phyloP scores from a whole-genome alignment of 2,329 filamentous ascomycete species.

The Colletotrichum brevisporum region DNA sequence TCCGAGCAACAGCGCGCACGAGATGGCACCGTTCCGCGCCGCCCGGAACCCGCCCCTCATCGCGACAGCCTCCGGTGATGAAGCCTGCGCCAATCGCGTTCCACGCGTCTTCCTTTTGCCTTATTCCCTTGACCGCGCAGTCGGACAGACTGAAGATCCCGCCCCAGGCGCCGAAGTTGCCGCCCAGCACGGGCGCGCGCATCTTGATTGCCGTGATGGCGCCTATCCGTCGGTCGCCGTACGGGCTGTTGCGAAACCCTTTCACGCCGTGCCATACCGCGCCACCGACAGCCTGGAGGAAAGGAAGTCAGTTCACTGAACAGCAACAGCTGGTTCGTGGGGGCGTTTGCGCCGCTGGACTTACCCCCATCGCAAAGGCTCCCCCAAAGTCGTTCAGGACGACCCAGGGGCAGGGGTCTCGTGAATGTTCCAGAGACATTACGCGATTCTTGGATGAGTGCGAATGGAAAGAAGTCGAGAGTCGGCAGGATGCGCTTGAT shows the following conservation, averaged over 20 bases:
- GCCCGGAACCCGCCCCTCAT: conserved; percentile 90
- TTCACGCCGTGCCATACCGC: conserved; percentile 98
- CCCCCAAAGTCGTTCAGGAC: conserved; percentile 98
- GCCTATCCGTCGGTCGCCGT: conserved; percentile 95
- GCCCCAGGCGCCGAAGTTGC: conserved; percentile 97
- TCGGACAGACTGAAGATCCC: conserved; percentile 88
- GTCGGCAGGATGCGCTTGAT: no score
- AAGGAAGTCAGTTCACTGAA: no score
- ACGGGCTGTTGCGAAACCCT: conserved; percentile 89
- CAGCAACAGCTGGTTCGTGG: no score
- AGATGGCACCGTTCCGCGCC: conserved; percentile 94
- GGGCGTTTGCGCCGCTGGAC: neutral
- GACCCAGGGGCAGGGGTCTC: conserved; percentile 97
- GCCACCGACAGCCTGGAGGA: conserved; percentile 58
- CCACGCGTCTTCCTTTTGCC: conserved; percentile 97
- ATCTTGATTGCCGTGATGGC: conserved; percentile 98
- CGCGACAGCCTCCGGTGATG: conserved; percentile 91
- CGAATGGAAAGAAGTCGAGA: no score
- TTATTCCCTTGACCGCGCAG: conserved; percentile 93
- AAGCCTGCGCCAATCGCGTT: conserved; percentile 93
- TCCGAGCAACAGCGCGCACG: conserved; percentile 91
- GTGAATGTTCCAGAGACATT: conserved; percentile 78
- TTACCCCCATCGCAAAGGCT: conserved; percentile 95
- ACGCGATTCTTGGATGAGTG: no score
- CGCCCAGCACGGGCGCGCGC: conserved; percentile 93